Base-by-base conservation (phyloP, 2,329 filamentous ascomycete genomes). In the Aspergillus sp. region DNA sequence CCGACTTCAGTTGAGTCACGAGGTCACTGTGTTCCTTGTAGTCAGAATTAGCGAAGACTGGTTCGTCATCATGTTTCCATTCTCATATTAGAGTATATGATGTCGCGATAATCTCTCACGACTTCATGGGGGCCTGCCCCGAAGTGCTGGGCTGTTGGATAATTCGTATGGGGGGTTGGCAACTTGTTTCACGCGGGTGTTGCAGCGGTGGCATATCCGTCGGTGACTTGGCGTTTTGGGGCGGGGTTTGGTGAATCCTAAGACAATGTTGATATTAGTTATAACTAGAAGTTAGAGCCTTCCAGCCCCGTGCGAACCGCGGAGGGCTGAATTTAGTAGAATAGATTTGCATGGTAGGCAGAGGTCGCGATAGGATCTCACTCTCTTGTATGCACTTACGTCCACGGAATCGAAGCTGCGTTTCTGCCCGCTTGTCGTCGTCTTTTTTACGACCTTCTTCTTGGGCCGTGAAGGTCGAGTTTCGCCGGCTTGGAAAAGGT, bases 401-500 rank as follows among this genome's bases (percentile, higher is more conserved):
- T 77, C 74, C 61, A 77, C 61, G 59, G 75, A 68, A 60, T 73
- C 70, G 60, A 77, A 73, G 61, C 63, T 64, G 61, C 75, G 69
- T 60, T 77, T 77, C 61, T 75, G 73, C 24, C 69, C 68, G 53
- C 67, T 65, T 15, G 69, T 42, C 47, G 74, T 68, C 61, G 67
- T 45, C 56, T 70, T 75, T 64, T 73, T 75, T 54, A 74, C 52
- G 42, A 78, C 71, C 70, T 82, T 80, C 73, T 84, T 87, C 75
- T 81, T 78, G 15, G 82, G 80, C 58, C 80, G 83, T 13, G 74
- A 70, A 5, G 90, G 90, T 67, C 86, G 89, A 50, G 80, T 79
- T 75, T 99, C 95, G 68, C 90, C 90, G 22, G 87, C 79, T 48
- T 87, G 69, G 71, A 99, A 99, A 2, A 98, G 87, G 73, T 99